Conservation (phyloP, 2,329 filamentous ascomycete genomes). For the Trichoderma aggressivum region DNA sequence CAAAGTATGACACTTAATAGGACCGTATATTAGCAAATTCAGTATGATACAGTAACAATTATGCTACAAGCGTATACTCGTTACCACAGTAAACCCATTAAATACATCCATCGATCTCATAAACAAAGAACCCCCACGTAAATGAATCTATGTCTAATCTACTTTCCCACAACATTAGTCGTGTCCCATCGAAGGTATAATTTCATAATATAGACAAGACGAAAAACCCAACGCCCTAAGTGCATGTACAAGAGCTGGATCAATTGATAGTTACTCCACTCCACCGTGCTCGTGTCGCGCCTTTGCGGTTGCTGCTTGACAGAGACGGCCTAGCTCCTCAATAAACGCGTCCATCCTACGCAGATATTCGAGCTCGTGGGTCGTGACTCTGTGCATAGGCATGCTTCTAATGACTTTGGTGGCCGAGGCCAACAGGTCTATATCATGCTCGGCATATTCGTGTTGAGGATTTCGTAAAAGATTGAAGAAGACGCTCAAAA, state of each 20-base stretch:
- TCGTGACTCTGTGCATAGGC: slow-evolving; percentile 27
- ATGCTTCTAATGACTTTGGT: slow-evolving; percentile 43
- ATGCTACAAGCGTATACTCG: not conserved
- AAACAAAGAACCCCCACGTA: not conserved
- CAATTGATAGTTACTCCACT: not conserved
- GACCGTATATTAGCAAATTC: not conserved
- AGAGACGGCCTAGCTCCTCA: slow-evolving; percentile 42
- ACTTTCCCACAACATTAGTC: not conserved
- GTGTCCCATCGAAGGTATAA: not conserved
- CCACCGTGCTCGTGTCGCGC: not conserved
- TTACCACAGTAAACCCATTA: not conserved
- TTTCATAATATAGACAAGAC: not conserved
- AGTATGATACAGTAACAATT: not conserved
- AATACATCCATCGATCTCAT: too few species aligned
- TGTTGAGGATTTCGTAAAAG: slow-evolving; percentile 48
- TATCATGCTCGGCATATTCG: slow-evolving; percentile 41
- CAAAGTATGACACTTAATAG: not conserved
- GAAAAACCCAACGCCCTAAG: not conserved
- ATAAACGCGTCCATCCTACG: slow-evolving; percentile 43
- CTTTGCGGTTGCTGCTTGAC: slow-evolving; percentile 34
- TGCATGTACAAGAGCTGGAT: not conserved
- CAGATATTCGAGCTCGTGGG: slow-evolving; percentile 39
- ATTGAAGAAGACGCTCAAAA: slow-evolving; percentile 54
- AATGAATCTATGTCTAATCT: not conserved
- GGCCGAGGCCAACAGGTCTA: slow-evolving; percentile 43